These are phyloP conservation scores for Leishmania amazonensis DNA, from an alignment of 208 protist species.

Conservation along the genomic window DNA sequence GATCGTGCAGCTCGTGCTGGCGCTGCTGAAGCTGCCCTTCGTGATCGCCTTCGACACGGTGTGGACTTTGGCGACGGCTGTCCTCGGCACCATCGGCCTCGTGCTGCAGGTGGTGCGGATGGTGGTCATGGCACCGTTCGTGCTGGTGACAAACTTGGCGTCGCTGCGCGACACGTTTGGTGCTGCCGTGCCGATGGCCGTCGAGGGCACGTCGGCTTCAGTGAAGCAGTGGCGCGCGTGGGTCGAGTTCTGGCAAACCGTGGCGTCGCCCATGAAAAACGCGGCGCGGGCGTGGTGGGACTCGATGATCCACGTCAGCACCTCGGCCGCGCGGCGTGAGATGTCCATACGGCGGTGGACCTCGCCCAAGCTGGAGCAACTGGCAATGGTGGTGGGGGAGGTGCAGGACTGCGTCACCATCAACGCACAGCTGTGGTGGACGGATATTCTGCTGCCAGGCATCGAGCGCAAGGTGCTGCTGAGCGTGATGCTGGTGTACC, in stretches of 20 bases:
- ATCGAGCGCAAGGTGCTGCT: slow-evolving; percentile 14
- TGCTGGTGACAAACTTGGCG: slow-evolving; percentile 48
- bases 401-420: slow-evolving; percentile 35
- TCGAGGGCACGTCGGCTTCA: slow-evolving; percentile 48
- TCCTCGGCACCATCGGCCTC: slow-evolving; percentile 42
- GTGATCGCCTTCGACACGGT: slow-evolving; percentile 51
- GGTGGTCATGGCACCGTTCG: slow-evolving; percentile 53
- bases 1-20: slow-evolving; percentile 31
- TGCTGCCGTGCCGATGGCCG: slow-evolving; percentile 37
- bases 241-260: slow-evolving; percentile 81
- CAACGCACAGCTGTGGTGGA: slow-evolving; percentile 42
- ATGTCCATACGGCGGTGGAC: slow-evolving; percentile 76
- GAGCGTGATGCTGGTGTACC: slow-evolving; percentile 25
- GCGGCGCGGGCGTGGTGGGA: slow-evolving; percentile 80
- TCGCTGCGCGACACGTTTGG: slow-evolving; percentile 29
- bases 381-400: slow-evolving; percentile 13
- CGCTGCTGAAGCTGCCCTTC: slow-evolving; percentile 52
- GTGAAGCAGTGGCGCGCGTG: slow-evolving; percentile 68
- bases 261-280: slow-evolving; percentile 81
- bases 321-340: slow-evolving; percentile 53
- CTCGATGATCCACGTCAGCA: slow-evolving; percentile 60
- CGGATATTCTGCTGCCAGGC: slow-evolving; percentile 16
- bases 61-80: slow-evolving; percentile 33
- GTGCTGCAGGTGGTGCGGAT: slow-evolving; percentile 46
- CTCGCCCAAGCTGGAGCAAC: slow-evolving; percentile 32